Base-by-base conservation (phyloP, 140 eudicot genomes). In the Anethum foeniculum region DNA sequence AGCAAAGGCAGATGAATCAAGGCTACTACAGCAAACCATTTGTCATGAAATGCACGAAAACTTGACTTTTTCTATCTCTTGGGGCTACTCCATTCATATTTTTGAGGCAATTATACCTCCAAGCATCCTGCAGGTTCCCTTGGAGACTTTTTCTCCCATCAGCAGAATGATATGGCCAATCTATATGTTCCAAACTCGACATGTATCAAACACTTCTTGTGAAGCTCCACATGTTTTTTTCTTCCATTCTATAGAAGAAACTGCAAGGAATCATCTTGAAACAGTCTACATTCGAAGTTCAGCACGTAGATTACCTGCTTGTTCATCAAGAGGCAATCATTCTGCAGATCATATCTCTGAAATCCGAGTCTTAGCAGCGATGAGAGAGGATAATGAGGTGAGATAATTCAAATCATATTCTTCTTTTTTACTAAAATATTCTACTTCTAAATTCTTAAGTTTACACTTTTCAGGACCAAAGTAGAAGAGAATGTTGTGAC, bases 401-500 rank as follows among this genome's bases (percentile, higher is more conserved):
- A 82, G 90, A 79, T 12, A 30, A 34, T 18, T 75, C 28, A n/a
- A 62, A 3, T 62, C 34, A 38, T 32, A 38, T 49, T 51, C n/a
- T 39, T 23, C 16, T 18, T 34, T 6, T 19, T 36, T 71, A 39
- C 47, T 3, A 6, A 77, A 9, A 16, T 65, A 13, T 23, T 46
- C 79, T 14, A 6, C 46, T 21, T 69, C 11, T 69, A 30, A 71
- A 38, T 16, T 19, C 14, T 43, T 3, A 34, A 43, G 25, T 39
- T 12, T 41, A 73, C 52, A 10, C 51, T 62, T 79, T 79, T 25
- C 87, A 90, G 95, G 89, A 67, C 65, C 92, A 86, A 75, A 76
- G 60, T 21, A 85, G 90, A 85, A 88, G 95, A 85, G 95, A 90
- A 77, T 90, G 95, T 10, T 90, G 95, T 75, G 90, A 88, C 75